These are phyloP conservation scores for Xylariaceae sp. DNA, from an alignment of 2,329 filamentous ascomycete species.

Conservation along the genomic window DNA sequence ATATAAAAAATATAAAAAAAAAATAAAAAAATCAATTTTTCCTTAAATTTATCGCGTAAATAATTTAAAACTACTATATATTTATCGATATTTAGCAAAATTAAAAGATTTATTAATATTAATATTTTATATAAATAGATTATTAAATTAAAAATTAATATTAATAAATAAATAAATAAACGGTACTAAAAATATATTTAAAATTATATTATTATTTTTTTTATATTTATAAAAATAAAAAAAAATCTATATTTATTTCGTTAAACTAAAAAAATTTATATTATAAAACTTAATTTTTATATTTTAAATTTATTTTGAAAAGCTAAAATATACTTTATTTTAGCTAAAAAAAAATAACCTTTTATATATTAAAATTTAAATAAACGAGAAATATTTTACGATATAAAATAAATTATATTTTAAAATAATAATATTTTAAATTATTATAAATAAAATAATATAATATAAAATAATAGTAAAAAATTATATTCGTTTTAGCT, in stretches of 20 bases:
- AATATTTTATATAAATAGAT: not conserved
- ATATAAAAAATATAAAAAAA: not conserved
- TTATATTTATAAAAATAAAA: conserved; percentile 46
- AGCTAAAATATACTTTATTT: not conserved
- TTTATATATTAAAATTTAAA: too few relatives aligned
- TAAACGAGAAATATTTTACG: too few relatives aligned
- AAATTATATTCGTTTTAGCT: too few relatives aligned
- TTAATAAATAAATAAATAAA: conserved; percentile 43
- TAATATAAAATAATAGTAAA: too few relatives aligned
- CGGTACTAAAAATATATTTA: conserved; percentile 46
- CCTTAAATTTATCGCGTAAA: not conserved
- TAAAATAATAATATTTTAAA: too few relatives aligned
- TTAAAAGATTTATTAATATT: conserved; percentile 44
- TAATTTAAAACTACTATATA: not conserved
- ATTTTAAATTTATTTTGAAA: not conserved
- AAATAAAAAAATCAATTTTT: not conserved
- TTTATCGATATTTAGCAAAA: conserved; percentile 52
- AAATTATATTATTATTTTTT: conserved; percentile 36
- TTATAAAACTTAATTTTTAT: conserved; percentile 29
- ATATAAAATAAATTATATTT: too few relatives aligned
- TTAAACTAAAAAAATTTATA: too few relatives aligned
- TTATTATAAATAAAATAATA: too few relatives aligned
- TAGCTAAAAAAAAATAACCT: not conserved
- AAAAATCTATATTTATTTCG: conserved; percentile 53
- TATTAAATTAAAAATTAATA: not conserved